These are phyloP conservation scores for Fusarium sp. DNA, from an alignment of 2,329 filamentous ascomycete species.

Conservation along the genomic window DNA sequence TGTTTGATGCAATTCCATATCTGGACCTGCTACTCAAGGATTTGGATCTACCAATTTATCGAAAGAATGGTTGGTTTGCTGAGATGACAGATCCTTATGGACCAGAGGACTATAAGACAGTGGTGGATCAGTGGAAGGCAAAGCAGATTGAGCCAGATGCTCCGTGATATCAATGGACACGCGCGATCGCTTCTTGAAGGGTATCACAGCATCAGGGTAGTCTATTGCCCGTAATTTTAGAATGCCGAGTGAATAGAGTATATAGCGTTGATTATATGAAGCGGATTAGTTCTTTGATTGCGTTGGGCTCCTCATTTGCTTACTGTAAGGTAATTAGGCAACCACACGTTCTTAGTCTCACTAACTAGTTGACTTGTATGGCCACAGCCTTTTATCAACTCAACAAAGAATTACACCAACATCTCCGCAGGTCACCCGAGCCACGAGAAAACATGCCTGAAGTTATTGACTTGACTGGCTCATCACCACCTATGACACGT, in stretches of 20 bases:
- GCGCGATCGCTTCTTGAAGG: not conserved
- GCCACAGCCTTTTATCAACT: not conserved
- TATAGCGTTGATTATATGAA: not conserved
- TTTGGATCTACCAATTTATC: slow-evolving; percentile 68
- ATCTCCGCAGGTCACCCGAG: not conserved
- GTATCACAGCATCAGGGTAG: not conserved
- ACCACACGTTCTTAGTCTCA: not conserved
- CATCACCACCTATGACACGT: not conserved
- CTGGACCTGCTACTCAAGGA: slow-evolving; percentile 76
- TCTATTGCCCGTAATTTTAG: too few species aligned
- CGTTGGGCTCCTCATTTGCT: slow-evolving; percentile 6
- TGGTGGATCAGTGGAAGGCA: slow-evolving; percentile 65
- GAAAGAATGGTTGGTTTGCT: slow-evolving; percentile 65
- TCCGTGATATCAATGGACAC: not conserved
- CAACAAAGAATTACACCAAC: not conserved
- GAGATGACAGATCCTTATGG: slow-evolving; percentile 70
- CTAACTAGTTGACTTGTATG: not conserved
- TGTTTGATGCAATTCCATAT: slow-evolving; percentile 82
- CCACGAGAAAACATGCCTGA: slow-evolving; percentile 5
- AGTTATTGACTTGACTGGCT: not conserved
- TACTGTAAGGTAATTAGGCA: slow-evolving; percentile 23
- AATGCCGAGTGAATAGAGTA: not conserved
- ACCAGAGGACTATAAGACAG: slow-evolving; percentile 66
- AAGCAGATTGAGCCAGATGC: slow-evolving; percentile 18
- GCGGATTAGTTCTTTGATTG: not conserved